These are phyloP conservation scores for Aspergillus phoenicis DNA, from an alignment of 2,329 filamentous ascomycete species.

Conservation along the genomic window DNA sequence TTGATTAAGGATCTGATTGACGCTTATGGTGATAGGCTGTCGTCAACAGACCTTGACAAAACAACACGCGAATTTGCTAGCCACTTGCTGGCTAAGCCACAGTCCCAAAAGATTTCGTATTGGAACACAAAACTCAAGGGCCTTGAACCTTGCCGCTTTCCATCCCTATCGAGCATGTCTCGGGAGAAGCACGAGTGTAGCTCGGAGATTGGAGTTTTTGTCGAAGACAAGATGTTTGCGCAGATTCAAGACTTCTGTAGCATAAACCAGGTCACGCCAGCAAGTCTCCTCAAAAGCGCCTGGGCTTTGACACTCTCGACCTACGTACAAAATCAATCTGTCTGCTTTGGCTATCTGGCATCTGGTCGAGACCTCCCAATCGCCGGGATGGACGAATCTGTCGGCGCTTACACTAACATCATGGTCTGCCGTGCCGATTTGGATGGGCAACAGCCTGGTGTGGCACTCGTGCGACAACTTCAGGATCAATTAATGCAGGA, in stretches of 20 bases:
- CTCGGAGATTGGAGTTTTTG: not conserved
- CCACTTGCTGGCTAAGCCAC: not conserved
- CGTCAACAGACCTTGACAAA: not conserved
- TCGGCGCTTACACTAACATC: constrained; percentile 9
- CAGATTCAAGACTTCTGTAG: not conserved
- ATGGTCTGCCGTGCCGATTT: not conserved
- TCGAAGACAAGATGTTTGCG: not conserved
- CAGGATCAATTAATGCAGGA: not conserved
- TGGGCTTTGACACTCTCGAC: not conserved
- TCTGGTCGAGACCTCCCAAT: constrained; percentile 8
- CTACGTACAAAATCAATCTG: not conserved
- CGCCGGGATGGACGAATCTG: not conserved
- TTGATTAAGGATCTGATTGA: not conserved
- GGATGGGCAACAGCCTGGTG: not conserved
- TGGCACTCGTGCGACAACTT: not conserved
- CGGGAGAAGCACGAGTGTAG: not conserved
- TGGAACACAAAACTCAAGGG: not conserved
- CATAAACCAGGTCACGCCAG: not conserved
- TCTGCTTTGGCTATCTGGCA: constrained; percentile 10
- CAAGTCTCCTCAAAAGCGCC: not conserved
- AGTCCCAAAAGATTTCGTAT: not conserved
- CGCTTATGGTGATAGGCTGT: not conserved
- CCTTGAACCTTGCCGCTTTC: not conserved
- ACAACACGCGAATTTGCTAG: not conserved
- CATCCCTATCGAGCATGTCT: not conserved